Evolutionary conservation across 1,284 basidiomycete genomes (phyloP).

Genomic region (Golubevia pallescens): DNA sequence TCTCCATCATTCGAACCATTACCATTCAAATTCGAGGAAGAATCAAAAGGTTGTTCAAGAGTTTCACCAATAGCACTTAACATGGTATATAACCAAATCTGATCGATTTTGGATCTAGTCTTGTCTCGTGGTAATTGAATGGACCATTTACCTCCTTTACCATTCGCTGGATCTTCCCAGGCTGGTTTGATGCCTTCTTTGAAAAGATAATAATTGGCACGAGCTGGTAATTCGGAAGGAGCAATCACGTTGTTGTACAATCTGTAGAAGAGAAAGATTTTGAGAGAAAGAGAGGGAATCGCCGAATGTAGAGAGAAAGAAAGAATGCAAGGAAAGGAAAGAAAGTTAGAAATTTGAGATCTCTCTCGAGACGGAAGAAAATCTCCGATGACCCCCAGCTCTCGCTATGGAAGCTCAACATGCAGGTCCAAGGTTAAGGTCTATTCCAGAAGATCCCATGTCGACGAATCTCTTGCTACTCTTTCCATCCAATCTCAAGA

Average conservation of each 20-base stretch:
- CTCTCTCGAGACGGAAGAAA: no score
- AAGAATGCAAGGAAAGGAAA: not conserved
- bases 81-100: conserved; percentile 95
- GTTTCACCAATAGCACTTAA: conserved; percentile 61
- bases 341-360: no score
- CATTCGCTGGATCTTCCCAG: conserved; percentile 74
- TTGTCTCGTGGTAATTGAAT: conserved; percentile 97
- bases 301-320: not conserved
- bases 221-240: conserved; percentile 89
- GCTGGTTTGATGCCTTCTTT: conserved; percentile 70
- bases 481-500: no score
- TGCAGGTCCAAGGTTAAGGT: no score
- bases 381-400: no score
- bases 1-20: conserved; percentile 15
- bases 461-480: no score
- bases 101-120: conserved; percentile 81
- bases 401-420: no score
- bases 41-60: conserved; percentile 45
- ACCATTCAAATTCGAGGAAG: conserved; percentile 8
- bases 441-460: no score
- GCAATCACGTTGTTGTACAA: conserved; percentile 98
- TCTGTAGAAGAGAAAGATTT: conserved; percentile 65
- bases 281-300: not conserved
- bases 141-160: conserved; percentile 96
- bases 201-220: conserved; percentile 99